phyloP scores from a whole-genome alignment of 257 asterid species.

The Solanum phureja region DNA sequence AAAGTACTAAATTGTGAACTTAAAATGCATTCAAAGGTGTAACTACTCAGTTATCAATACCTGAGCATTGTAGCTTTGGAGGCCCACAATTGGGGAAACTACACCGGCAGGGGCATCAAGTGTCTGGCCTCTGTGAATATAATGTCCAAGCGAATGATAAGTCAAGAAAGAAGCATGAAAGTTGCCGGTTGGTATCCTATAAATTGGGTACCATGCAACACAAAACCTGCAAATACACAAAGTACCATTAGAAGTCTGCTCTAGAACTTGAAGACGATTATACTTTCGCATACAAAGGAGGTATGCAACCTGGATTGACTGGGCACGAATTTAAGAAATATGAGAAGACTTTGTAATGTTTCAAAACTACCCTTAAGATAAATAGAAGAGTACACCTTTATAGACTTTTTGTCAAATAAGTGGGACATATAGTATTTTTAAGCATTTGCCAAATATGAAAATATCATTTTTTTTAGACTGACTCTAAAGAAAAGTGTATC shows the following conservation, averaged over 20 bases:
- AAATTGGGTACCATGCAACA: conserved; percentile 22
- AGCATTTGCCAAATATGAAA: background rate
- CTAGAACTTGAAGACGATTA: background rate
- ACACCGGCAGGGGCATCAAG: background rate
- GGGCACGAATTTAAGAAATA: too few species aligned
- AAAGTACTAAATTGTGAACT: background rate
- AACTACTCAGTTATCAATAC: background rate
- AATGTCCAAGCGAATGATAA: conserved; percentile 27
- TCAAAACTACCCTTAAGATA: background rate
- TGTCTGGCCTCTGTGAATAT: background rate
- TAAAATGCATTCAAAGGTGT: background rate
- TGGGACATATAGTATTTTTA: background rate
- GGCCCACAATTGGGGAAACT: conserved; percentile 16
- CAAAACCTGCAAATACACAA: conserved; percentile 12
- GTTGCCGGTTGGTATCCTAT: conserved; percentile 12
- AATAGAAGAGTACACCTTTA: background rate
- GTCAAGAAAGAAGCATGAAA: conserved; percentile 17
- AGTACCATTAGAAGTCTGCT: background rate
- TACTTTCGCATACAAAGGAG: too few species aligned
- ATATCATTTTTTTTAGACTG: rapidly evolving
- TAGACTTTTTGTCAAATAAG: background rate
- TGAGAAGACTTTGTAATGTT: background rate
- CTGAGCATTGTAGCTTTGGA: conserved; percentile 15
- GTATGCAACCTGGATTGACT: background rate
- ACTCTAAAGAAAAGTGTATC: background rate